Percentiles rank a stretch among this genome's conserved stretches.
Conservation (phyloP, 164 flowering plant genomes). For the Magnolia kwangsiensis region DNA sequence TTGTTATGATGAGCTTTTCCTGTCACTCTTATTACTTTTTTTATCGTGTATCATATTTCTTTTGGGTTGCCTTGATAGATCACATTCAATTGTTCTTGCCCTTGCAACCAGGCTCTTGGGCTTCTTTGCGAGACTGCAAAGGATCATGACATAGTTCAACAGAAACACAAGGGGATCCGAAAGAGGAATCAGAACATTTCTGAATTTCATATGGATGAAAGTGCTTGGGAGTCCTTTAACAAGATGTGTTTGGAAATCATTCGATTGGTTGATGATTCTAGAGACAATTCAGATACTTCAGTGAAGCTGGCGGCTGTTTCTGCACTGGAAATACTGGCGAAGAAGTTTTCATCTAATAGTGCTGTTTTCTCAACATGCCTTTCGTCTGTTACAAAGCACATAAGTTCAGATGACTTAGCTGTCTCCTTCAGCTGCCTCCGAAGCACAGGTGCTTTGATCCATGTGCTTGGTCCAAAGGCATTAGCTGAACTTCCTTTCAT, state of each 20-base stretch:
- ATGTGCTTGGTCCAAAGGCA: slow-evolving; percentile 77
- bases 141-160: slow-evolving; percentile 24
- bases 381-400: slow-evolving; percentile 42
- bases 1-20: not conserved
- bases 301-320: slow-evolving; percentile 63
- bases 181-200: slow-evolving; percentile 15
- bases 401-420: slow-evolving; percentile 40
- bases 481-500: slow-evolving; percentile 64
- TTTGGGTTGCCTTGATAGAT: not conserved
- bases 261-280: slow-evolving; percentile 44
- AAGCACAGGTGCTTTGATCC: slow-evolving; percentile 58
- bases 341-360: slow-evolving; percentile 41
- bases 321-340: slow-evolving; percentile 69
- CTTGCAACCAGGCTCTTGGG: slow-evolving; percentile 65
- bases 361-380: slow-evolving; percentile 53
- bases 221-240: slow-evolving; percentile 38
- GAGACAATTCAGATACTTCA: slow-evolving; percentile 31
- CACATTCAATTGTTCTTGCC: slow-evolving; percentile 1
- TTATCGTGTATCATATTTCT: not conserved
- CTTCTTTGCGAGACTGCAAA: slow-evolving; percentile 59
- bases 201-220: slow-evolving; percentile 49
- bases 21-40: not conserved
- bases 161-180: slow-evolving; percentile 29
- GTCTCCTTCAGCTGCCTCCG: slow-evolving; percentile 67
- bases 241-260: slow-evolving; percentile 54